Evolutionary conservation across 768 basidiomycete species (phyloP).

Genomic region (Mycena epipterygia): DNA sequence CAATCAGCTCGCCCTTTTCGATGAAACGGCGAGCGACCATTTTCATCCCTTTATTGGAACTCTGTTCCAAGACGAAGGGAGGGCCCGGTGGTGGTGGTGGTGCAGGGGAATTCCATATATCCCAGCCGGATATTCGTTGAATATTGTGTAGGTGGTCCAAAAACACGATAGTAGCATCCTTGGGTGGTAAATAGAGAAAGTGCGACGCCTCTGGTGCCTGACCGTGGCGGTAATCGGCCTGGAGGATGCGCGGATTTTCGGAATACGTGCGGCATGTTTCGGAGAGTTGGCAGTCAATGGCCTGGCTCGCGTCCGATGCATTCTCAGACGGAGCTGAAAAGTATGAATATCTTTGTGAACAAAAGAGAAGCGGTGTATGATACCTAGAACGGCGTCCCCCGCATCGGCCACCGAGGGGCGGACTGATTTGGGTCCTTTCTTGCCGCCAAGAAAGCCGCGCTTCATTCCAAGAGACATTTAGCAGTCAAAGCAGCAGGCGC

Average conservation of each 20-base stretch:
- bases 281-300: conserved; percentile 8
- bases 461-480: conserved; percentile 22
- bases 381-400: conserved; percentile 1
- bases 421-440: background rate
- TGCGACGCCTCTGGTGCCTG: conserved; percentile 25
- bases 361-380: background rate
- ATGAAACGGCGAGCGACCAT: conserved; percentile 25
- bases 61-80: conserved; percentile 19
- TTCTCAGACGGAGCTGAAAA: background rate
- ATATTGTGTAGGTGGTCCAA: conserved; percentile 26
- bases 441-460: conserved; percentile 22
- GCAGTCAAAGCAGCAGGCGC: background rate
- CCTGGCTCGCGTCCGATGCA: background rate
- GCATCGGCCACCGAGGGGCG: too few species aligned
- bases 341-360: background rate
- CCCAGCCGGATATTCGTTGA: conserved; percentile 14
- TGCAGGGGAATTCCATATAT: conserved; percentile 12
- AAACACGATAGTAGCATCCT: conserved; percentile 12
- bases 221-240: conserved; percentile 22
- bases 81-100: background rate
- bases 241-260: conserved; percentile 19
- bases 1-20: conserved; percentile 18
- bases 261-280: conserved; percentile 28
- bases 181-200: conserved; percentile 20
- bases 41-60: conserved; percentile 16